phyloP scores from a whole-genome alignment of 345 rosid genomes.

The Dipteronia dyeriana region DNA sequence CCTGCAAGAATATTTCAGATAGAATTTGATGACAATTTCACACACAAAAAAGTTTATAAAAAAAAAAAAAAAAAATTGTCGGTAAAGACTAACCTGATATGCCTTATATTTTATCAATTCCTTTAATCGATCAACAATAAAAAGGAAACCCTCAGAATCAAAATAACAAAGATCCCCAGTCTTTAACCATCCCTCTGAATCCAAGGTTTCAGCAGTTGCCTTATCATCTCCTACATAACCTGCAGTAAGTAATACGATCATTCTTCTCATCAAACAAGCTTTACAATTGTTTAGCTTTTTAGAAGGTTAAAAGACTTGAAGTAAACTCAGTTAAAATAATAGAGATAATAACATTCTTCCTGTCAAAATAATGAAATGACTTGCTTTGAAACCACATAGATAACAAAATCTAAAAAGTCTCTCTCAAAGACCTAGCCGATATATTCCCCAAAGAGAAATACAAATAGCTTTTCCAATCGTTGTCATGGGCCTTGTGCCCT shows the following conservation, averaged over 20 bases:
- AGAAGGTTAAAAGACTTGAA: background rate
- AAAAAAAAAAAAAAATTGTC: background rate
- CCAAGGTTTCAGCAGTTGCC: constrained; percentile 87
- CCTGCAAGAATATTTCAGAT: constrained; percentile 44
- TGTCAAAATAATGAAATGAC: background rate
- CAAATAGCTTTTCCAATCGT: background rate
- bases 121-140: constrained; percentile 84
- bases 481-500: background rate
- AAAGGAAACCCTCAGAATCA: constrained; percentile 74
- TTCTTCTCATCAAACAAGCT: background rate
- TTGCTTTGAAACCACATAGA: background rate
- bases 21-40: constrained; percentile 1
- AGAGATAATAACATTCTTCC: background rate
- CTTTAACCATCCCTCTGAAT: constrained; percentile 88
- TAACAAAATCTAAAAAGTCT: background rate
- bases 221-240: constrained; percentile 85
- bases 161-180: constrained; percentile 94
- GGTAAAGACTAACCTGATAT: constrained; percentile 62
- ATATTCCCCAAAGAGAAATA: background rate
- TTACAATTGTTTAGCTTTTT: background rate
- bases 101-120: constrained; percentile 97
- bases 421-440: background rate
- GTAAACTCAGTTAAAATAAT: background rate
- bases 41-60: background rate
- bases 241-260: constrained; percentile 32